A percentile compares a stretch with the other conserved stretches of the same genome.
These are phyloP conservation scores for Neurospora pannonica DNA, from an alignment of 495 filamentous ascomycete species.

Conservation along the genomic window DNA sequence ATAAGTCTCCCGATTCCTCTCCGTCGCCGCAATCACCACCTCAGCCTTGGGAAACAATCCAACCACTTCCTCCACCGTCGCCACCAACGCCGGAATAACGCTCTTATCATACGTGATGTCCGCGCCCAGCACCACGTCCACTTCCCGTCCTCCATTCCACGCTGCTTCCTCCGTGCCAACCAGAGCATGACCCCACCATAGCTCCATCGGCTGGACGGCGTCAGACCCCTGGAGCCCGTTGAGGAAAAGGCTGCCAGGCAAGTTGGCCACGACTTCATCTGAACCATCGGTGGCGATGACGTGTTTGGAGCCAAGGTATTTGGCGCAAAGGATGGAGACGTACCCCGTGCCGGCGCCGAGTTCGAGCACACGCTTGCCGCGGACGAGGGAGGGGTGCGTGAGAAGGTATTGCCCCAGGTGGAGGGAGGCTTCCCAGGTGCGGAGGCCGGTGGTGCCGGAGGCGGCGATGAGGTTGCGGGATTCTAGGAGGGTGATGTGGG, in stretches of 20 bases:
- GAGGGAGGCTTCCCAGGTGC: constrained; percentile 93
- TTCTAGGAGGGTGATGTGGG: constrained; percentile 54
- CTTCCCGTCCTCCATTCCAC: constrained; percentile 33
- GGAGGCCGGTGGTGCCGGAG: constrained; percentile 70
- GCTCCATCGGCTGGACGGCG: constrained; percentile 35
- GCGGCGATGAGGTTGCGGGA: constrained; percentile 64
- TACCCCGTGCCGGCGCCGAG: constrained; percentile 85
- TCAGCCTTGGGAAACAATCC: constrained; percentile 22
- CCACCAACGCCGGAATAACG: constrained; percentile 34
- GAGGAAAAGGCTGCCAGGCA: constrained; percentile 56
- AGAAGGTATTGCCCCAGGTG: constrained; percentile 68
- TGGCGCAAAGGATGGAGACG: constrained; percentile 70
- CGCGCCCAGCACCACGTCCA: constrained; percentile 41
- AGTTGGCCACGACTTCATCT: constrained; percentile 55
- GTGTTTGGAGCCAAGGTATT: constrained; percentile 51
- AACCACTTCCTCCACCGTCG: constrained; percentile 35
- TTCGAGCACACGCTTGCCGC: constrained; percentile 62
- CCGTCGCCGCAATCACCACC: constrained; percentile 39
- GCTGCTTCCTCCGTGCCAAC: constrained; percentile 32
- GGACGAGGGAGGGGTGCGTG: constrained; percentile 29
- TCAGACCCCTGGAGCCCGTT: constrained; percentile 47
- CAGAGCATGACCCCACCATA: constrained; percentile 53
- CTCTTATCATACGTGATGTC: constrained; percentile 43
- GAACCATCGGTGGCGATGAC: constrained; percentile 79
- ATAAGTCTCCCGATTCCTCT: constrained; percentile 39